These are phyloP conservation scores for Cytospora schulzeri DNA, from an alignment of 2,329 filamentous ascomycete species.

Conservation along the genomic window DNA sequence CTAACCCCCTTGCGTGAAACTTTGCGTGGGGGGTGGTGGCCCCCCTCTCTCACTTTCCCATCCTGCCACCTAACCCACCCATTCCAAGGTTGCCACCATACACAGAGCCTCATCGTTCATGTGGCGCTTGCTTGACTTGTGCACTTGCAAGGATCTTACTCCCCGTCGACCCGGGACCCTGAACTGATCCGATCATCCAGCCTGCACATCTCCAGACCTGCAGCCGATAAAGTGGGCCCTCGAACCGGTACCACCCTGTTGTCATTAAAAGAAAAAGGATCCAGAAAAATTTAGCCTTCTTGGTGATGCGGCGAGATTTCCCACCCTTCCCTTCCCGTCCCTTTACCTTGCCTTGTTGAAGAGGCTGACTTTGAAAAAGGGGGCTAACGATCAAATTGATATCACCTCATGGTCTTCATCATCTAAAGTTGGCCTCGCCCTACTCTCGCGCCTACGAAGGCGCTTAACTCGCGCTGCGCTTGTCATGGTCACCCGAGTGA, in stretches of 20 bases:
- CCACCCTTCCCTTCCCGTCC: slow-evolving; percentile 19
- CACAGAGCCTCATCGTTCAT: neutral
- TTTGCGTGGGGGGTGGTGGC: no score
- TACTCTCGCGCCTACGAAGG: neutral
- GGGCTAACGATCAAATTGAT: no score
- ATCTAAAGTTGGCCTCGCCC: slow-evolving; percentile 1
- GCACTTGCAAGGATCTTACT: no score
- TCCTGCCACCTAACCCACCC: no score
- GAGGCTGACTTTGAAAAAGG: no score
- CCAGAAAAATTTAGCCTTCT: slow-evolving; percentile 8
- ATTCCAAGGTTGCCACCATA: no score
- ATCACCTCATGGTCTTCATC: neutral
- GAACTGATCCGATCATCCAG: neutral
- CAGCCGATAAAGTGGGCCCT: neutral
- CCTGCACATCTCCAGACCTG: neutral
- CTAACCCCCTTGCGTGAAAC: no score
- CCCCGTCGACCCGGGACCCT: no score
- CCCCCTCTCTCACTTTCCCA: no score
- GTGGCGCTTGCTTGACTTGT: neutral
- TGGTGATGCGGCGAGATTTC: slow-evolving; percentile 15
- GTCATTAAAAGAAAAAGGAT: slow-evolving; percentile 5
- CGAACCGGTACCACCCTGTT: neutral
- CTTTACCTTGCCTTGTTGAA: no score
- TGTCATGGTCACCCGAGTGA: neutral
- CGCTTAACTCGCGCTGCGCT: neutral